A percentile compares a stretch with the other conserved stretches of the same genome.
phyloP scores from a whole-genome alignment of 1,284 basidiomycete genomes.

The Lentinus polychrous region DNA sequence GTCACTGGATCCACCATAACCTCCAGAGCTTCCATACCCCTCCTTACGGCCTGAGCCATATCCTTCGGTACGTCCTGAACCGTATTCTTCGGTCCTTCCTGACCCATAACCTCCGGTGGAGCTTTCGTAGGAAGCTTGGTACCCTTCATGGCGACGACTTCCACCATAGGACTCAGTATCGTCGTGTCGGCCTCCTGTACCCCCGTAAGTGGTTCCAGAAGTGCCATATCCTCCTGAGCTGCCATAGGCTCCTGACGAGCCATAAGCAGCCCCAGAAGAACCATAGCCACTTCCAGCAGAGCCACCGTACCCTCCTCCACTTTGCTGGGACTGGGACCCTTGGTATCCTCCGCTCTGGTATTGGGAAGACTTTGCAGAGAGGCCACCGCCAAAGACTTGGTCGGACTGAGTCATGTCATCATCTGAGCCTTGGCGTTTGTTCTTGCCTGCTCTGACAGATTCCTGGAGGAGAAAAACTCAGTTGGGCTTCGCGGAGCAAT shows the following conservation, averaged over 20 bases:
- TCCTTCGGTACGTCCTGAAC: not conserved
- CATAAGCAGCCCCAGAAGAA: constrained; percentile 2
- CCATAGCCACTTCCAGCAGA: constrained; percentile 1
- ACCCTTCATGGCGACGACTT: not conserved
- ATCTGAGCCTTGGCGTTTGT: constrained; percentile 31
- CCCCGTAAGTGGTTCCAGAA: not conserved
- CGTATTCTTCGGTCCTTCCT: not conserved
- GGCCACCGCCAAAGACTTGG: constrained; percentile 16
- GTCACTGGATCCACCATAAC: not conserved
- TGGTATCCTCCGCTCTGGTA: constrained; percentile 11
- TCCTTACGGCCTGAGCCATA: not conserved
- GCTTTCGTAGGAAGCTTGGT: not conserved
- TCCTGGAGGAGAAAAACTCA: constrained; percentile 14
- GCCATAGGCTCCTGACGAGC: not conserved
- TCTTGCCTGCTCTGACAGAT: constrained; percentile 28
- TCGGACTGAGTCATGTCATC: constrained; percentile 22
- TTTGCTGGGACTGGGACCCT: not conserved
- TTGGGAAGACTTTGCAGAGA: constrained; percentile 7
- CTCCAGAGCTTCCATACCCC: not conserved
- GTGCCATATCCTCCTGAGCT: not conserved
- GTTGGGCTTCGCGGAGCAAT: not conserved
- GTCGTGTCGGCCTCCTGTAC: not conserved
- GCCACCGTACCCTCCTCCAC: constrained; percentile 7
- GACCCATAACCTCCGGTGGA: not conserved
- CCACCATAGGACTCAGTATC: not conserved